Conservation (phyloP, 2,329 filamentous ascomycete species). For the Diaporthe sp. region DNA sequence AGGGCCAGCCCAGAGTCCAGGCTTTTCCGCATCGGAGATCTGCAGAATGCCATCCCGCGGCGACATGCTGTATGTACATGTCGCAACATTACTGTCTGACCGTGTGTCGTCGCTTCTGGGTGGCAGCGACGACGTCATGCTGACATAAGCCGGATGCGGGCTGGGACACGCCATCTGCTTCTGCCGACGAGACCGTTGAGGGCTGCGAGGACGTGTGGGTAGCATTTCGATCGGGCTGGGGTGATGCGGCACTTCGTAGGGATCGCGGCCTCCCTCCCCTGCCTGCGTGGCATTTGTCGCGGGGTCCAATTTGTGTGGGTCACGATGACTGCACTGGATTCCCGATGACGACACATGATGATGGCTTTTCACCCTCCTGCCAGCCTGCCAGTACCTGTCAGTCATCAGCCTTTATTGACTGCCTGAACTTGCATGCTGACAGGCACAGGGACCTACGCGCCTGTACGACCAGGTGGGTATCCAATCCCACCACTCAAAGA, state of each 20-base stretch:
- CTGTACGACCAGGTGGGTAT: background rate
- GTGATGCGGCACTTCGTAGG: conserved; percentile 14
- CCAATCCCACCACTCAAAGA: background rate
- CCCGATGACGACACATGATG: conserved; percentile 1
- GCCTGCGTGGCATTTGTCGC: conserved; percentile 1
- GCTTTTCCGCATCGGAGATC: conserved; percentile 27
- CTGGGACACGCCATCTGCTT: conserved; percentile 6
- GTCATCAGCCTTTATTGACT: no score
- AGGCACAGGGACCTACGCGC: background rate
- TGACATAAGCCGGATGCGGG: conserved; percentile 6
- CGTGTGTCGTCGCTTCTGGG: background rate
- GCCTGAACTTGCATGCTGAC: background rate
- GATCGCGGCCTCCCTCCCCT: conserved; percentile 9
- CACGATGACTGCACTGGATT: conserved; percentile 2
- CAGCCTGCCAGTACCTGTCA: no score
- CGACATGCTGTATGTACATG: background rate
- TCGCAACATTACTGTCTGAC: conserved; percentile 7
- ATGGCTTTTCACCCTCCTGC: background rate
- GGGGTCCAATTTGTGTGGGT: background rate
- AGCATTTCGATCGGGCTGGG: conserved; percentile 2
- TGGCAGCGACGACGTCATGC: conserved; percentile 24
- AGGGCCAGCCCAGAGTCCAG: background rate
- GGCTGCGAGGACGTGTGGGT: background rate
- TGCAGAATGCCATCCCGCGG: conserved; percentile 29
- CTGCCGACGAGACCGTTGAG: background rate